A percentile compares a stretch with the other conserved stretches of the same genome.
phyloP scores from a whole-genome alignment of 257 asterid species.

The Penstemon davidsonii region DNA sequence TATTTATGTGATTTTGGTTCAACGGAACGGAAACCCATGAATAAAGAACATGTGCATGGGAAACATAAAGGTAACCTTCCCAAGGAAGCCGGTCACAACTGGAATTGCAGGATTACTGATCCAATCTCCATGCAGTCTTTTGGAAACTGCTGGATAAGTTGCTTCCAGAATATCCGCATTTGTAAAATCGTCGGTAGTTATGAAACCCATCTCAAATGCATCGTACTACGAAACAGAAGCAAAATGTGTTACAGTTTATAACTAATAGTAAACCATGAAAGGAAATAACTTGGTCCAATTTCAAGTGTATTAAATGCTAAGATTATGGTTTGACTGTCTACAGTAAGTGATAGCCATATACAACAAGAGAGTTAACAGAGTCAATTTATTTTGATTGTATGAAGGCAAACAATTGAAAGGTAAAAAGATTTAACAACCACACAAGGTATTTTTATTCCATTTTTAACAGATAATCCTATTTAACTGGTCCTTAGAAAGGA shows the following conservation, averaged over 20 bases:
- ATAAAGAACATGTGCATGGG: neutral
- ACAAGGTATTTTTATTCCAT: neutral
- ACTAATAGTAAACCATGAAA: neutral
- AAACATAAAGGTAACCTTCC: constrained; percentile 35
- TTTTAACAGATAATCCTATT: neutral
- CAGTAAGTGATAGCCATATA: neutral
- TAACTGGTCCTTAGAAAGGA: neutral
- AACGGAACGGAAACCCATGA: neutral
- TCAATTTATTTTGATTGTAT: neutral
- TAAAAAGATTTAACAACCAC: neutral
- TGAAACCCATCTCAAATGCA: constrained; percentile 78
- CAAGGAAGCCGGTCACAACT: constrained; percentile 87
- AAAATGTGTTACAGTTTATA: neutral
- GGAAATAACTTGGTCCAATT: neutral
- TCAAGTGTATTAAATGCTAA: neutral
- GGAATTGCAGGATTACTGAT: constrained; percentile 71
- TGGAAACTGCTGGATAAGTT: constrained; percentile 85
- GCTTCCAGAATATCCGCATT: constrained; percentile 88
- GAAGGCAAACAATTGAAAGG: neutral
- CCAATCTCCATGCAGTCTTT: constrained; percentile 72
- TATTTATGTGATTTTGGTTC: constrained; percentile 1
- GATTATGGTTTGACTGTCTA: neutral
- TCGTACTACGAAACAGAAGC: constrained; percentile 60
- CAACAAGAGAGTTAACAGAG: neutral
- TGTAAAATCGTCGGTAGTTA: constrained; percentile 87